Evolutionary conservation across 805 yeast species (phyloP).

Genomic region (Hanseniaspora occidentalis): DNA sequence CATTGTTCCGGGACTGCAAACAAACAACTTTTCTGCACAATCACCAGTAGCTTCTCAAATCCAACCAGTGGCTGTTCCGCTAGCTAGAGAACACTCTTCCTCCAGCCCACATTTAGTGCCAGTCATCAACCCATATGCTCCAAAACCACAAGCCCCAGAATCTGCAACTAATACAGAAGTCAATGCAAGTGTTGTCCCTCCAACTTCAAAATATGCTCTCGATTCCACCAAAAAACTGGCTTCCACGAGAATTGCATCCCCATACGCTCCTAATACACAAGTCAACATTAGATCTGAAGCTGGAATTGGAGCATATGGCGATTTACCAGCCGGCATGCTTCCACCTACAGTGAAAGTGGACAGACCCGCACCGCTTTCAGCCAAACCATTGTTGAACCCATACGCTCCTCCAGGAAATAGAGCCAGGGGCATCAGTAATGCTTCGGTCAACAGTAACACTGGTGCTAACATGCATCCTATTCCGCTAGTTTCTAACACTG

Average conservation of each 20-base stretch:
- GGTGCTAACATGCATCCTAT: constrained; percentile 4
- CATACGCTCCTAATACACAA: no score
- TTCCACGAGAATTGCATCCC: no score
- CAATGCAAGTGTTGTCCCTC: no score
- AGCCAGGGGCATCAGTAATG: constrained; percentile 16
- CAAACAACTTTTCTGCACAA: constrained; percentile 10
- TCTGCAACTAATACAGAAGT: no score
- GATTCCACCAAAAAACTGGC: no score
- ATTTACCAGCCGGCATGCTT: no score
- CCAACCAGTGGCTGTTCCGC: background rate
- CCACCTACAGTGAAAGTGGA: background rate
- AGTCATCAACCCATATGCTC: constrained; percentile 1
- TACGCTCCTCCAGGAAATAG: constrained; percentile 8
- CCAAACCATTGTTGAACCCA: constrained; percentile 1
- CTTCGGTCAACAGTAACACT: constrained; percentile 11
- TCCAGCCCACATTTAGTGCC: background rate
- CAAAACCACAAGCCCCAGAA: no score
- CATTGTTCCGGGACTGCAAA: constrained; percentile 7
- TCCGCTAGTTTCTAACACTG: background rate
- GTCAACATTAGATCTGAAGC: no score
- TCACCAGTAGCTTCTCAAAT: constrained; percentile 10
- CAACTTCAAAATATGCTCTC: no score
- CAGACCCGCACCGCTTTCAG: no score
- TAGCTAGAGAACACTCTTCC: background rate
- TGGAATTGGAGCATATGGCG: no score